A percentile compares a stretch with the other conserved stretches of the same genome.
Conservation (phyloP, 2,329 filamentous ascomycete species). For the Colletotrichum tanaceti region DNA sequence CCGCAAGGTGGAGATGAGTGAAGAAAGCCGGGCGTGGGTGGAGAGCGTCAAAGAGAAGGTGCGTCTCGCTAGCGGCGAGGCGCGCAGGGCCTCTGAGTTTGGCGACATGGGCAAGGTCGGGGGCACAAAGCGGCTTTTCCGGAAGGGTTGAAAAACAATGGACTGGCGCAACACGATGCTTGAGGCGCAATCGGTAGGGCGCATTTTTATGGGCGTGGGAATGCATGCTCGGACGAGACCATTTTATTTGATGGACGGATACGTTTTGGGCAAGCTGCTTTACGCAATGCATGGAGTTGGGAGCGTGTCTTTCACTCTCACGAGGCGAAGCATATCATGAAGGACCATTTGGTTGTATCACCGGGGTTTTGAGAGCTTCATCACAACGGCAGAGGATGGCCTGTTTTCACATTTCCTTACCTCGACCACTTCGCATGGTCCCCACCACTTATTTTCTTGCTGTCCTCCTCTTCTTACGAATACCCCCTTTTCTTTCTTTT, state of each 20-base stretch:
- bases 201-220: slow-evolving; percentile 1
- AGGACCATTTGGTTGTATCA: slow-evolving; percentile 27
- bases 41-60: slow-evolving; percentile 86
- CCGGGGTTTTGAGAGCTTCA: slow-evolving; percentile 1
- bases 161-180: slow-evolving; percentile 2
- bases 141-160: slow-evolving; percentile 51
- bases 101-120: slow-evolving; percentile 79
- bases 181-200: slow-evolving; percentile 20
- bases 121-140: slow-evolving; percentile 77
- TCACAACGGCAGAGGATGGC: slow-evolving; percentile 12
- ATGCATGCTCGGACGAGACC: slow-evolving; percentile 5
- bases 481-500: slow-evolving; percentile 16
- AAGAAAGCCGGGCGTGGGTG: slow-evolving; percentile 82
- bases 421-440: not conserved
- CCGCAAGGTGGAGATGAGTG: slow-evolving; percentile 74
- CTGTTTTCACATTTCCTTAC: slow-evolving; percentile 8
- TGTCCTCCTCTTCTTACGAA: slow-evolving; percentile 23
- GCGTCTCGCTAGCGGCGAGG: slow-evolving; percentile 73
- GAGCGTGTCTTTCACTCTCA: slow-evolving; percentile 20
- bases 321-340: slow-evolving; percentile 27
- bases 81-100: slow-evolving; percentile 60
- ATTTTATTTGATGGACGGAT: slow-evolving; percentile 8
- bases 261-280: slow-evolving; percentile 11
- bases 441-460: slow-evolving; percentile 3
- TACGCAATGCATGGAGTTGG: slow-evolving; percentile 27